Evolutionary conservation across 768 basidiomycete species (phyloP).

Genomic region (Lactarius trivialis): DNA sequence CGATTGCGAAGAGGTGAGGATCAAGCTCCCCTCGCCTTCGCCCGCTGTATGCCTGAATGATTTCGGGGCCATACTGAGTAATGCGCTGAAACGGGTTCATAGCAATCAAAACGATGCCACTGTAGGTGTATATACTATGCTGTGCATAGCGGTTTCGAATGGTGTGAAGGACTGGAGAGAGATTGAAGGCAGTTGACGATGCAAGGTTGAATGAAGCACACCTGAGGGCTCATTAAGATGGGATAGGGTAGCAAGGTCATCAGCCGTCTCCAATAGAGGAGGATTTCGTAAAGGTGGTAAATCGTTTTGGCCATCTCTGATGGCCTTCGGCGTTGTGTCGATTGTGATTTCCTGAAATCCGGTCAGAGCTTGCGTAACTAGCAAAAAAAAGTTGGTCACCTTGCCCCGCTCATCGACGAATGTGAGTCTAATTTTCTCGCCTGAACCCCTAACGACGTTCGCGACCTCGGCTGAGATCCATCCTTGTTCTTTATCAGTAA

Average conservation of each 20-base stretch:
- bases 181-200: not conserved
- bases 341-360: conserved; percentile 62
- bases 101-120: conserved; percentile 96
- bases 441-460: conserved; percentile 52
- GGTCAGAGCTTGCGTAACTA: conserved; percentile 5
- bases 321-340: conserved; percentile 72
- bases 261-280: conserved; percentile 90
- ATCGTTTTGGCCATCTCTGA: conserved; percentile 70
- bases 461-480: conserved; percentile 89
- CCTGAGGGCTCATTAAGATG: conserved; percentile 98
- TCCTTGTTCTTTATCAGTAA: conserved; percentile 88
- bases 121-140: conserved; percentile 98
- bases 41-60: conserved; percentile 95
- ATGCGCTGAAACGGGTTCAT: conserved; percentile 98
- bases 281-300: conserved; percentile 95
- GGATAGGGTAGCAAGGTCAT: conserved; percentile 95
- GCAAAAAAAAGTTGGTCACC: conserved; percentile 38
- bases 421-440: conserved; percentile 73
- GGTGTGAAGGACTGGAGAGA: conserved; percentile 76
- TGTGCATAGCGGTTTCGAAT: conserved; percentile 95
- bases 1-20: conserved; percentile 97
- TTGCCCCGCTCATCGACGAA: conserved; percentile 91
- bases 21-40: conserved; percentile 90
- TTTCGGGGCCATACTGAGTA: conserved; percentile 92
- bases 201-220: conserved; percentile 32